phyloP scores from a whole-genome alignment of 2,329 filamentous ascomycete genomes.

The Anthostomella pinea region DNA sequence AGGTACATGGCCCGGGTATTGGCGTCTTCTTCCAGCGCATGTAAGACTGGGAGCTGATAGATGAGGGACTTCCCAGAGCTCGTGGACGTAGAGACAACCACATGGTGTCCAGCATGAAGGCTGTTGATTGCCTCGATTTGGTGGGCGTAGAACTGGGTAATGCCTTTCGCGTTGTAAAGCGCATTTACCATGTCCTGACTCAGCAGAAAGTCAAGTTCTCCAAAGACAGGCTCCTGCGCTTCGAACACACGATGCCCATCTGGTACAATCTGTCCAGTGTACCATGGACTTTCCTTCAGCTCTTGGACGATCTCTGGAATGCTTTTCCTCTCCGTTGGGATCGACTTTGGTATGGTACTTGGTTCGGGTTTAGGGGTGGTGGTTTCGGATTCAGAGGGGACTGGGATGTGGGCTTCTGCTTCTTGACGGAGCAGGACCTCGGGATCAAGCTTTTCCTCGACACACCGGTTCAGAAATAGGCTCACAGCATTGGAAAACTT shows the following conservation, averaged over 20 bases:
- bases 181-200: conserved; percentile 95
- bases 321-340: conserved; percentile 75
- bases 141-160: conserved; percentile 83
- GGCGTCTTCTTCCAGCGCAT: conserved; percentile 75
- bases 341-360: conserved; percentile 60
- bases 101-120: conserved; percentile 75
- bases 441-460: conserved; percentile 62
- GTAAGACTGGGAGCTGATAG: conserved; percentile 89
- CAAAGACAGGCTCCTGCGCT: conserved; percentile 75
- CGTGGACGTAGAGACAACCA: conserved; percentile 92
- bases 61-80: conserved; percentile 98
- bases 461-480: conserved; percentile 72
- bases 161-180: conserved; percentile 85
- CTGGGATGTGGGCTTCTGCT: conserved; percentile 60
- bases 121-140: conserved; percentile 93
- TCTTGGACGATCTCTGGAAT: conserved; percentile 85
- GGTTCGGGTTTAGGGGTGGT: conserved; percentile 30
- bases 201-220: conserved; percentile 79
- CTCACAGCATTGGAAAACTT: conserved; percentile 80
- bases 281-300: conserved; percentile 80
- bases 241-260: conserved; percentile 91
- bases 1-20: conserved; percentile 91
- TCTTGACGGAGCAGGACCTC: conserved; percentile 61
- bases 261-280: conserved; percentile 87
- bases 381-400: conserved; percentile 45